Percentiles rank a stretch among this genome's conserved stretches.
Evolutionary conservation across 306 rosid species (phyloP).

Genomic region (Erythrophleum fordii): DNA sequence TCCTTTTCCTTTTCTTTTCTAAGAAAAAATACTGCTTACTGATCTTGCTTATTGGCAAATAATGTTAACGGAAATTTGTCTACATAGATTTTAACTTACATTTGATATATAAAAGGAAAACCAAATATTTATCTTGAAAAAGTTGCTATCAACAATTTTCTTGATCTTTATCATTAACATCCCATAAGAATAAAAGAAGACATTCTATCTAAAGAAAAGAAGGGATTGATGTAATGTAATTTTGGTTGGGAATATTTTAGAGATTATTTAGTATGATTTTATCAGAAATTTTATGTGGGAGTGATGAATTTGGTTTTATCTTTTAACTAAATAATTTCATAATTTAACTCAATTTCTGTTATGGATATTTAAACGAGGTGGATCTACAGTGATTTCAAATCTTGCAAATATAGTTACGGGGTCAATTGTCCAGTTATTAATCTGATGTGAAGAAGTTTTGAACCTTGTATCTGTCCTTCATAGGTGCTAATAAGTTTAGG

Average conservation of each 20-base stretch:
- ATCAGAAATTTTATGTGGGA: background rate
- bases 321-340: background rate
- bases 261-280: background rate
- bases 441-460: constrained; percentile 1
- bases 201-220: background rate
- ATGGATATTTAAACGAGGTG: background rate
- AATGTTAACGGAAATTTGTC: background rate
- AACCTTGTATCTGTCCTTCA: background rate
- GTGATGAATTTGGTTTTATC: background rate
- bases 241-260: background rate
- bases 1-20: constrained; percentile 5
- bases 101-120: background rate
- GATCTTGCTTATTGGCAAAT: background rate
- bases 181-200: background rate
- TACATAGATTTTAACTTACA: background rate
- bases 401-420: background rate
- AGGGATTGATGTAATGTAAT: background rate
- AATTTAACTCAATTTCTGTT: background rate
- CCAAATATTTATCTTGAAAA: background rate
- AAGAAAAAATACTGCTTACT: background rate
- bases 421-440: background rate
- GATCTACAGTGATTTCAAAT: background rate
- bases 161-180: background rate
- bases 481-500: constrained; percentile 16
- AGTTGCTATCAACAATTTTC: background rate